Conservation (phyloP, 768 basidiomycete species). For the Rhodotorula toruloides region DNA sequence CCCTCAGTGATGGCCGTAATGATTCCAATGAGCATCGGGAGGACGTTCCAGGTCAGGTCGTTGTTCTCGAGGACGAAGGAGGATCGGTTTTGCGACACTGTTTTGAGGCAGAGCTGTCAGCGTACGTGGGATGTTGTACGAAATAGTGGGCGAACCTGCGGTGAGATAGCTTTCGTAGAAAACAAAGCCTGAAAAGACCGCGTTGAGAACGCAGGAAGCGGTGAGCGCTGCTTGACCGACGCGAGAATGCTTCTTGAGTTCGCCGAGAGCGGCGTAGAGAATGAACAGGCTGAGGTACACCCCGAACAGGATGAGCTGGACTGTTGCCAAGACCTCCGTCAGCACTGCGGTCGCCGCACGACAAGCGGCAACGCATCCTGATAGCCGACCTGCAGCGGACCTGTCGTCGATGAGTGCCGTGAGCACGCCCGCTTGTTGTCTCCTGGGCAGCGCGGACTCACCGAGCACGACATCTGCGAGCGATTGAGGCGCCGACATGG, state of each 20-base stretch:
- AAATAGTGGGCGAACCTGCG: neutral
- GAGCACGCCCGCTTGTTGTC: too few species aligned
- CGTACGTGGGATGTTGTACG: too few species aligned
- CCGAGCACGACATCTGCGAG: neutral
- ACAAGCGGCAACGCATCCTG: too few species aligned
- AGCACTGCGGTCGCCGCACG: too few species aligned
- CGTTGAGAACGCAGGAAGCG: neutral
- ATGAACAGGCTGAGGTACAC: conserved; percentile 1
- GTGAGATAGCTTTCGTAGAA: conserved; percentile 13
- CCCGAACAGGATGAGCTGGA: conserved; percentile 15
- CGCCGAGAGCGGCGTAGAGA: neutral
- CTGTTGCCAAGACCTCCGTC: too few species aligned
- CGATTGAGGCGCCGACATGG: neutral
- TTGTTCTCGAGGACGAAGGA: neutral
- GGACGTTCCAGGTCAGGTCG: neutral
- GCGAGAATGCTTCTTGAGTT: neutral
- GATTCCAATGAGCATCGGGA: neutral
- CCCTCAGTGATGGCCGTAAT: conserved; percentile 1
- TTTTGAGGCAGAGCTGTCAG: neutral
- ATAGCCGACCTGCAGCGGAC: too few species aligned
- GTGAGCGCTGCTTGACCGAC: neutral
- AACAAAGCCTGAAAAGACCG: conserved; percentile 3
- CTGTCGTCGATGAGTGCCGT: too few species aligned
- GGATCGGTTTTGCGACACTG: conserved; percentile 1
- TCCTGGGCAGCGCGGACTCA: too few species aligned